phyloP scores from a whole-genome alignment of 257 asterid genomes.

The Voacanga thouarsii region DNA sequence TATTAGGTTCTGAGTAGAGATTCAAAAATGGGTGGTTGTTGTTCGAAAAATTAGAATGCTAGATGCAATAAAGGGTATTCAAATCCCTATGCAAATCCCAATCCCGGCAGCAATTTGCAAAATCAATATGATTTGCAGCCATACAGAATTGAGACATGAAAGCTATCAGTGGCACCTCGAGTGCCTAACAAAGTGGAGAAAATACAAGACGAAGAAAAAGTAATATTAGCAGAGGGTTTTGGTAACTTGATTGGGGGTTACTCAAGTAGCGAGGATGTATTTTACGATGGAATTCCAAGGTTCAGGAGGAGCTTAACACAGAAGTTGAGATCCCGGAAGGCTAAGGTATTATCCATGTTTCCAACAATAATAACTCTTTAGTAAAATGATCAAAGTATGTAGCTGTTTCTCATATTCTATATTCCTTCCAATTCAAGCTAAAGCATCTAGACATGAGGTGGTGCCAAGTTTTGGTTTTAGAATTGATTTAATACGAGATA shows the following conservation, averaged over 20 bases:
- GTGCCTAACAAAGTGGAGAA: slow-evolving; percentile 1
- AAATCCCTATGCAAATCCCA: slow-evolving; percentile 23
- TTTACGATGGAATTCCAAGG: slow-evolving; percentile 79
- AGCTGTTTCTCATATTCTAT: not conserved
- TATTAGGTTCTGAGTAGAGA: not conserved
- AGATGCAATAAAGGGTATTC: slow-evolving; percentile 1
- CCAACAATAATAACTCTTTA: not conserved
- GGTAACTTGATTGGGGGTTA: slow-evolving; percentile 7
- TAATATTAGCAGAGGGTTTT: not conserved
- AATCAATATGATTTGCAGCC: not conserved
- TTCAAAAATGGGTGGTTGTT: not conserved
- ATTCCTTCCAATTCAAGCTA: not conserved
- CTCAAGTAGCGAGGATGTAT: slow-evolving; percentile 49
- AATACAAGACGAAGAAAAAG: slow-evolving; percentile 13
- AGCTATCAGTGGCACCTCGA: slow-evolving; percentile 8
- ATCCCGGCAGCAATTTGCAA: not conserved
- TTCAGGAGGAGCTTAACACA: slow-evolving; percentile 42
- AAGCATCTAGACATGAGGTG: no score
- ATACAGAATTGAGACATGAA: not conserved
- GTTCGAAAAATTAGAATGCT: not conserved
- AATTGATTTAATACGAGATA: not conserved
- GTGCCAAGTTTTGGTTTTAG: not conserved
- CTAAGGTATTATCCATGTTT: slow-evolving; percentile 34
- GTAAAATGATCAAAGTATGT: not conserved
- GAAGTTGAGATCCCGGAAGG: slow-evolving; percentile 55